Evolutionary conservation across 73 alveolate genomes (phyloP).

Genomic region (Paramecium sexaurelia): DNA sequence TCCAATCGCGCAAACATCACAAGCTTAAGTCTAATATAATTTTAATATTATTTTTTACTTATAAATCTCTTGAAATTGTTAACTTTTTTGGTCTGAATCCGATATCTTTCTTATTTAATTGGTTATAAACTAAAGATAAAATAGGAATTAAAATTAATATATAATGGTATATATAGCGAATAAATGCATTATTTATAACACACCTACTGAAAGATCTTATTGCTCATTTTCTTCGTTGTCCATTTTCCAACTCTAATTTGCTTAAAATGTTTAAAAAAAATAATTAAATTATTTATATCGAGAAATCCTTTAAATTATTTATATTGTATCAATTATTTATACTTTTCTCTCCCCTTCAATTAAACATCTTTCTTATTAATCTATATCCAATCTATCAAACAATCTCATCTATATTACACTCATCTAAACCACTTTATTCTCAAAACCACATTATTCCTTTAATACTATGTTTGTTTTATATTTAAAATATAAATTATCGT

Average conservation of each 20-base stretch:
- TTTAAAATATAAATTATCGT: not conserved
- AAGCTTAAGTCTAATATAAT: not conserved
- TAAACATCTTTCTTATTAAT: not conserved
- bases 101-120: slow-evolving; percentile 29
- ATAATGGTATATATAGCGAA: slow-evolving; percentile 17
- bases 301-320: not conserved
- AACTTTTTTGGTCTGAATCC: slow-evolving; percentile 49
- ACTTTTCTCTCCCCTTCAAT: not conserved
- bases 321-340: not conserved
- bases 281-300: not conserved
- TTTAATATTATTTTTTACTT: not conserved
- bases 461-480: too few relatives aligned
- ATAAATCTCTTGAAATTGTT: slow-evolving; percentile 10
- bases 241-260: not conserved
- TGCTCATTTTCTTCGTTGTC: slow-evolving; percentile 22
- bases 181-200: not conserved
- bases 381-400: not conserved
- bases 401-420: not conserved
- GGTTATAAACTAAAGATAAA: slow-evolving; percentile 29
- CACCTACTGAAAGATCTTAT: slow-evolving; percentile 47
- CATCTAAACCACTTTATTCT: not conserved
- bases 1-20: slow-evolving; percentile 46
- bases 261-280: not conserved
- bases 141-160: slow-evolving; percentile 24
- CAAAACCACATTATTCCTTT: too few relatives aligned